phyloP scores from a whole-genome alignment of 176 grass and related monocot genomes.

The Puccinellia tenuiflora region DNA sequence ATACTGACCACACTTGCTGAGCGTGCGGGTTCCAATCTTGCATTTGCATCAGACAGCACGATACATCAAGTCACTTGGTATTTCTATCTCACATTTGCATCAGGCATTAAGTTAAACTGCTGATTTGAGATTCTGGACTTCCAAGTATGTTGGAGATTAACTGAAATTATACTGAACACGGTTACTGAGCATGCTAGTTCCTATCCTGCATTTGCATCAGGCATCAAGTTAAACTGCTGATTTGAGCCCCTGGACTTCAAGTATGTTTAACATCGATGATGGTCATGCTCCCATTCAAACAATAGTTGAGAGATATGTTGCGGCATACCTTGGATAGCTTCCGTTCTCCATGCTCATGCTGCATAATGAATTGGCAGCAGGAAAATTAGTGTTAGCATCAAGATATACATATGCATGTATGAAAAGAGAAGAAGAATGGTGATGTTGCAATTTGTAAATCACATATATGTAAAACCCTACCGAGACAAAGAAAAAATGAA shows the following conservation, averaged over 20 bases:
- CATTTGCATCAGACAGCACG: neutral
- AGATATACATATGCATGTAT: neutral
- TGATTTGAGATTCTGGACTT: neutral
- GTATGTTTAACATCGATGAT: neutral
- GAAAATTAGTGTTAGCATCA: slow-evolving; percentile 29
- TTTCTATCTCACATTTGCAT: neutral
- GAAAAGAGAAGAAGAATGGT: neutral
- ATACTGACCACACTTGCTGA: neutral
- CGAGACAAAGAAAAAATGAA: neutral
- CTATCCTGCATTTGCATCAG: neutral
- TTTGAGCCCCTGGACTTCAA: neutral
- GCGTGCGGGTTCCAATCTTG: neutral
- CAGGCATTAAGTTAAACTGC: neutral
- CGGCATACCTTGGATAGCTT: slow-evolving; percentile 79
- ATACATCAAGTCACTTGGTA: neutral
- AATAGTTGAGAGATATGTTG: neutral
- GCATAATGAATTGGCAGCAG: slow-evolving; percentile 31
- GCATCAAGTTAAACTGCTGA: neutral
- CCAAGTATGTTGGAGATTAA: neutral
- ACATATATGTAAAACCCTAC: neutral
- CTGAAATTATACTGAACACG: neutral
- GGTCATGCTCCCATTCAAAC: neutral
- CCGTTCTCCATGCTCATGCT: slow-evolving; percentile 46
- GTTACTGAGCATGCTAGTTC: neutral
- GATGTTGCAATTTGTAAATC: neutral